Evolutionary conservation across 768 basidiomycete genomes (phyloP).

Genomic region (Phanerochaete sordida): DNA sequence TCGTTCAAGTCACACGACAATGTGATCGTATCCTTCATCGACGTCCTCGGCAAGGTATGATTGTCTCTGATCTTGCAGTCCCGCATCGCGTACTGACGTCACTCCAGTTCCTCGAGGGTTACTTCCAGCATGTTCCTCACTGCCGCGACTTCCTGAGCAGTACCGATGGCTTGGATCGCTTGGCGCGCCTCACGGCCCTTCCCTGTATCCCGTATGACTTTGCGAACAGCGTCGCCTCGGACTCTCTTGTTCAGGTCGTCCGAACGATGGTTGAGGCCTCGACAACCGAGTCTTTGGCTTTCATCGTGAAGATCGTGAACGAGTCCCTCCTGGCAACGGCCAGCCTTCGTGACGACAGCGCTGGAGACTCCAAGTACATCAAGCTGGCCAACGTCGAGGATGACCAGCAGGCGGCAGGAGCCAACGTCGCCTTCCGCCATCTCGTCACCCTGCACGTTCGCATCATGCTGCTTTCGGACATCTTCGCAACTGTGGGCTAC

Average conservation of each 20-base stretch:
- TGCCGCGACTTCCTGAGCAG: slow-evolving; percentile 84
- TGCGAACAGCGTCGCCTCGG: slow-evolving; percentile 78
- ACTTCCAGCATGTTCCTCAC: slow-evolving; percentile 89
- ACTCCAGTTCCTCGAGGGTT: slow-evolving; percentile 81
- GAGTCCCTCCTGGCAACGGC: slow-evolving; percentile 65
- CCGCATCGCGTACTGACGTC: neutral
- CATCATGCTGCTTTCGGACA: slow-evolving; percentile 79
- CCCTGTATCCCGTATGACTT: slow-evolving; percentile 91
- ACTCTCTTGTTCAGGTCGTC: slow-evolving; percentile 85
- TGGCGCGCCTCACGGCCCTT: slow-evolving; percentile 75
- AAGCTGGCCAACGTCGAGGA: slow-evolving; percentile 59
- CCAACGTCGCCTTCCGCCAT: slow-evolving; percentile 65
- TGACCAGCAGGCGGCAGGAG: slow-evolving; percentile 39
- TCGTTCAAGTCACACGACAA: slow-evolving; percentile 66
- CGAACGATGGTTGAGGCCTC: slow-evolving; percentile 86
- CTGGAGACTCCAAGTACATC: slow-evolving; percentile 59
- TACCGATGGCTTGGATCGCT: slow-evolving; percentile 66
- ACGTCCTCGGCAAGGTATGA: slow-evolving; percentile 69
- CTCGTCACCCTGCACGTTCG: slow-evolving; percentile 77
- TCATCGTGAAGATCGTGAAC: slow-evolving; percentile 68
- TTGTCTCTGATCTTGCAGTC: neutral
- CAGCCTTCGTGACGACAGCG: slow-evolving; percentile 61
- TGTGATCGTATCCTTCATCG: slow-evolving; percentile 71
- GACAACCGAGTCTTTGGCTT: slow-evolving; percentile 68
- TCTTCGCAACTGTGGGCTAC: slow-evolving; percentile 81